Evolutionary conservation across 805 yeast species (phyloP).

Genomic region (Lachancea meyersii): DNA sequence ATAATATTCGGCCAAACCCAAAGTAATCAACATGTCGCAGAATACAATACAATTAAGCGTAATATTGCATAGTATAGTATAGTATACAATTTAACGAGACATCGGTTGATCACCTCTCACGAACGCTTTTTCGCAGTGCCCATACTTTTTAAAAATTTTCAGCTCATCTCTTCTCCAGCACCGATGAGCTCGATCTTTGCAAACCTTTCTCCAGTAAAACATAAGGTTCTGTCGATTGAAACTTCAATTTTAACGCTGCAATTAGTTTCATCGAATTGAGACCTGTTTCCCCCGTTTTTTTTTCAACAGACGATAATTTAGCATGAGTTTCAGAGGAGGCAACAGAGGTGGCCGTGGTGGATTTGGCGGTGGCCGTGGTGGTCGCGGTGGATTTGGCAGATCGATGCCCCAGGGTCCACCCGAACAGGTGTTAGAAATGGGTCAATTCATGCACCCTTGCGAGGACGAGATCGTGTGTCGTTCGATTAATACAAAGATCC

Average conservation of each 20-base stretch:
- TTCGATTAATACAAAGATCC: slow-evolving; percentile 87
- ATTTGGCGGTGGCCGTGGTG: slow-evolving; percentile 35
- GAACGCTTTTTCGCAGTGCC: neutral
- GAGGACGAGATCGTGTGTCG: slow-evolving; percentile 97
- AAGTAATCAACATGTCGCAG: too few relatives aligned
- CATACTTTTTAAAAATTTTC: slow-evolving; percentile 6
- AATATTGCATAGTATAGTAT: too few relatives aligned
- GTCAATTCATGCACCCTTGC: slow-evolving; percentile 82
- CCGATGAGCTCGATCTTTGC: slow-evolving; percentile 8
- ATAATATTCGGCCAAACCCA: too few relatives aligned
- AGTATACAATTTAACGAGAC: neutral
- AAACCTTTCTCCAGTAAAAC: neutral
- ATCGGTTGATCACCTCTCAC: neutral
- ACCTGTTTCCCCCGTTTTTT: neutral
- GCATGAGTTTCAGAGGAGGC: slow-evolving; percentile 40
- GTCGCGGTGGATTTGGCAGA: slow-evolving; percentile 44
- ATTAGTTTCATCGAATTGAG: neutral
- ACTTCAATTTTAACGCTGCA: neutral
- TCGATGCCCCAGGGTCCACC: slow-evolving; percentile 90
- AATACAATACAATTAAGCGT: too few relatives aligned
- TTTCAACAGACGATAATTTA: neutral
- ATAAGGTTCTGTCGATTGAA: neutral
- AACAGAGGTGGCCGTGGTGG: slow-evolving; percentile 39
- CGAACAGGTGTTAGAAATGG: slow-evolving; percentile 91
- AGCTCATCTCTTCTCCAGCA: slow-evolving; percentile 7